Evolutionary conservation across 2,329 filamentous ascomycete genomes (phyloP).

Genomic region (Pseudogymnoascus sp.): DNA sequence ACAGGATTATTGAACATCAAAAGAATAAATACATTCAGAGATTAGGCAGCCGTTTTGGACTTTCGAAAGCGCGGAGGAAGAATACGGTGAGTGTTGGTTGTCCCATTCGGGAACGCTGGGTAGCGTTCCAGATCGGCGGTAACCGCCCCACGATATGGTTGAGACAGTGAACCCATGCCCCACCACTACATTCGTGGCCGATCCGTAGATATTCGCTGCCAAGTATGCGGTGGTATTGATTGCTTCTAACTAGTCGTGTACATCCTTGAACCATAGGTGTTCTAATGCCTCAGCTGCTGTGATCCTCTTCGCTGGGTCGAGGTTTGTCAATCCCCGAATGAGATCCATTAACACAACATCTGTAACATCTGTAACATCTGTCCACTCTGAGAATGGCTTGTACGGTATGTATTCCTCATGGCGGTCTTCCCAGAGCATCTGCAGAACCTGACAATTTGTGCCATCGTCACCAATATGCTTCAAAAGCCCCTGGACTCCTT

Average conservation of each 20-base stretch:
- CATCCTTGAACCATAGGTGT: constrained; percentile 27
- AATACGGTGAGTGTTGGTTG: not conserved
- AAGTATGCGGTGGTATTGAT: no score
- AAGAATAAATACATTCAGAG: not conserved
- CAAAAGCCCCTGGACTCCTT: constrained; percentile 10
- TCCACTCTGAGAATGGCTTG: constrained; percentile 29
- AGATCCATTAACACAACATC: constrained; percentile 29
- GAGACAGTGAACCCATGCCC: not conserved
- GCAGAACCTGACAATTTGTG: constrained; percentile 26
- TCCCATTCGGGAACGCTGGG: not conserved
- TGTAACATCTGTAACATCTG: constrained; percentile 22
- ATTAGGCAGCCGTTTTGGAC: not conserved
- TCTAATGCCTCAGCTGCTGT: constrained; percentile 29
- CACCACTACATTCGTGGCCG: not conserved
- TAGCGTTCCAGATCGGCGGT: not conserved
- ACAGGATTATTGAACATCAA: not conserved
- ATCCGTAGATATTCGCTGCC: no score
- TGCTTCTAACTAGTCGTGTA: no score
- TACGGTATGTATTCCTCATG: constrained; percentile 27
- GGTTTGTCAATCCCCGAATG: constrained; percentile 27
- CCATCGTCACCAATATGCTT: constrained; percentile 30
- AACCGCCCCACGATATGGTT: not conserved
- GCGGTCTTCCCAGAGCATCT: constrained; percentile 30
- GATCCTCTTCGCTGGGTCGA: constrained; percentile 29
- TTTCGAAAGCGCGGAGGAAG: not conserved